Evolutionary conservation across 2,329 filamentous ascomycete species (phyloP).

Genomic region (Penicillium vulpinum): DNA sequence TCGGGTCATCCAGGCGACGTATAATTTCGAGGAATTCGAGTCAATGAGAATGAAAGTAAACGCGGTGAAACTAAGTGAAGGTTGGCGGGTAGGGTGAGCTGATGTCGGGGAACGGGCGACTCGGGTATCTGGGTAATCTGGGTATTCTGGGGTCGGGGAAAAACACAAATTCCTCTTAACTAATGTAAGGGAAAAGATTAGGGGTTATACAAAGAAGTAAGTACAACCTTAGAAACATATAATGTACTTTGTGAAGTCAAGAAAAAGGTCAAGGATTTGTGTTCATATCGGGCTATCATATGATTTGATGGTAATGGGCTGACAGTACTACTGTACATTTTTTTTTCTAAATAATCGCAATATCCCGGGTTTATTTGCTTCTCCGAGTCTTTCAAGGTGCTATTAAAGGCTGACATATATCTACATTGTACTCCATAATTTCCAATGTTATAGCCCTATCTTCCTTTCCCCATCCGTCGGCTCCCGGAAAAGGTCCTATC

Average conservation of each 20-base stretch:
- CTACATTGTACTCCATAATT: no score
- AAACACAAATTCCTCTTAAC: background rate
- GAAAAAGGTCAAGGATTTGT: background rate
- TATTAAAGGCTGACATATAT: background rate
- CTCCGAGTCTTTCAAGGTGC: background rate
- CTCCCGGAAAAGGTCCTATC: background rate
- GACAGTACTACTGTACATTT: background rate
- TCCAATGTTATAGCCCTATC: no score
- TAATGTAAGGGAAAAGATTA: background rate
- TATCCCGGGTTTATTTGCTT: background rate
- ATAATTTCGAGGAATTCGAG: background rate
- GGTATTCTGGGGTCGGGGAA: background rate
- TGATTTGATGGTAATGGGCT: background rate
- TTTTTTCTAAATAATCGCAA: background rate
- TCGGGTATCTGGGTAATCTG: conserved; percentile 3
- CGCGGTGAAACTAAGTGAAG: background rate
- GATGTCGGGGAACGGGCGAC: conserved; percentile 1
- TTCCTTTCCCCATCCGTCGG: background rate
- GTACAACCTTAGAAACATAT: background rate
- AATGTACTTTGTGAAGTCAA: background rate
- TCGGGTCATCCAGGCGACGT: conserved; percentile 24
- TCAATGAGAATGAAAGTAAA: background rate
- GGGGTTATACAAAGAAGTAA: background rate
- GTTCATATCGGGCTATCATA: background rate
- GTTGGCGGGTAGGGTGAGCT: conserved; percentile 1